Evolutionary conservation across 1,284 basidiomycete species (phyloP).

Genomic region (Veloporphyrellus conicus): DNA sequence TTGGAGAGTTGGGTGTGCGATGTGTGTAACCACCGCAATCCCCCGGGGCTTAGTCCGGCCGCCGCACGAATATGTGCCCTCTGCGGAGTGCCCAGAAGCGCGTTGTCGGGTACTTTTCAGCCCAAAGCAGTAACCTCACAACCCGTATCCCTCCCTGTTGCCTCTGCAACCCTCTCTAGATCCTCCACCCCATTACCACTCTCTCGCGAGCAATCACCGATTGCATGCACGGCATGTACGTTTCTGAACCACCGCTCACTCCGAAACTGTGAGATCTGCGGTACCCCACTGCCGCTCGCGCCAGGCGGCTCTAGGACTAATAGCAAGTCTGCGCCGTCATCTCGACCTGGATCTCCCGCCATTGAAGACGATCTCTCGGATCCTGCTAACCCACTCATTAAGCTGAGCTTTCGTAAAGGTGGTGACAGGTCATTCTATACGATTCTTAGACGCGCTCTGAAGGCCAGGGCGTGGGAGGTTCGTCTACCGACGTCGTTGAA

Average conservation of each 20-base stretch:
- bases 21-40: constrained; percentile 80
- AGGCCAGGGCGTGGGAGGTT: constrained; percentile 81
- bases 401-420: constrained; percentile 86
- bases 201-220: constrained; percentile 14
- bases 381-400: constrained; percentile 45
- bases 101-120: constrained; percentile 32
- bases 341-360: constrained; percentile 53
- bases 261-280: constrained; percentile 83
- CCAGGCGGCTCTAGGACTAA: constrained; percentile 21
- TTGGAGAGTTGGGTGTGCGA: constrained; percentile 77
- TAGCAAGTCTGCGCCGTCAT: constrained; percentile 59
- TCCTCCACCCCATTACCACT: constrained; percentile 20
- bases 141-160: constrained; percentile 28
- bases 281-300: constrained; percentile 53
- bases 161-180: constrained; percentile 20
- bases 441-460: constrained; percentile 71
- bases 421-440: constrained; percentile 85
- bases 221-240: constrained; percentile 84
- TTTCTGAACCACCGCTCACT: constrained; percentile 86
- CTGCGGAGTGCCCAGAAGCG: constrained; percentile 66
- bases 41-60: constrained; percentile 60
- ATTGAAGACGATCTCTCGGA: constrained; percentile 34
- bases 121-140: constrained; percentile 34
- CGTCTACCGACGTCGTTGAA: constrained; percentile 18
- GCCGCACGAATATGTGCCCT: constrained; percentile 64